These are phyloP conservation scores for Ceratocystis huliohia DNA, from an alignment of 2,329 filamentous ascomycete species.

Conservation along the genomic window DNA sequence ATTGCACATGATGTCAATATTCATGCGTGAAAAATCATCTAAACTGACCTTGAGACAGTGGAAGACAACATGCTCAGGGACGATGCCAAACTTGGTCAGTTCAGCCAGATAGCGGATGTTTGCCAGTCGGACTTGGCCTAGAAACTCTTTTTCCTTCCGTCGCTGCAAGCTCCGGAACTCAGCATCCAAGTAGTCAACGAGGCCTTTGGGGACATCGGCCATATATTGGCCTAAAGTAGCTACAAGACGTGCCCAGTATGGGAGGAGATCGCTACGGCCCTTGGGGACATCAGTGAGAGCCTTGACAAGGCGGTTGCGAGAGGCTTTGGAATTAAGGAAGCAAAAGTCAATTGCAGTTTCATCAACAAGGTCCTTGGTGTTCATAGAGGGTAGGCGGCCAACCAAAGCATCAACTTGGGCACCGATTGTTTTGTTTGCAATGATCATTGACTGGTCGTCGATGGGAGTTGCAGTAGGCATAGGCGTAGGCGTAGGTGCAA, in stretches of 20 bases:
- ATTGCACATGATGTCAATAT: constrained; percentile 96
- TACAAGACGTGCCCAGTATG: constrained; percentile 81
- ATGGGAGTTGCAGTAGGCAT: constrained; percentile 34
- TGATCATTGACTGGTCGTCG: constrained; percentile 83
- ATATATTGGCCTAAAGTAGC: constrained; percentile 90
- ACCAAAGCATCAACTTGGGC: constrained; percentile 90
- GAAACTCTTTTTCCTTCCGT: constrained; percentile 93
- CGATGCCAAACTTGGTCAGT: constrained; percentile 93
- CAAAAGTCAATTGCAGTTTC: constrained; percentile 93
- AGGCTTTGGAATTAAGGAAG: constrained; percentile 96
- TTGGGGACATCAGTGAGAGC: constrained; percentile 90
- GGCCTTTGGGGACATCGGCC: constrained; percentile 80
- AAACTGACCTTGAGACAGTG: constrained; percentile 96
- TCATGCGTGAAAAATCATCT: constrained; percentile 96
- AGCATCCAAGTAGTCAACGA: constrained; percentile 86
- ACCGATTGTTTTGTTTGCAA: constrained; percentile 94
- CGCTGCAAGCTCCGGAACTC: constrained; percentile 94
- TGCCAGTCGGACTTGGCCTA: constrained; percentile 82
- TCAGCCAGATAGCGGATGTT: constrained; percentile 98
- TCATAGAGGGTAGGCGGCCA: constrained; percentile 76
- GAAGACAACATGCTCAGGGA: constrained; percentile 96
- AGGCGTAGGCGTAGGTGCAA: constrained; percentile 32
- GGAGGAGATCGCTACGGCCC: constrained; percentile 78
- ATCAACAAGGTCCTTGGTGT: constrained; percentile 82
- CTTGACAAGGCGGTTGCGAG: constrained; percentile 84